Percentiles rank a stretch among this genome's conserved stretches.
phyloP scores from a whole-genome alignment of 371 early-diverging fungal genomes.

The Mortierella sp. region DNA sequence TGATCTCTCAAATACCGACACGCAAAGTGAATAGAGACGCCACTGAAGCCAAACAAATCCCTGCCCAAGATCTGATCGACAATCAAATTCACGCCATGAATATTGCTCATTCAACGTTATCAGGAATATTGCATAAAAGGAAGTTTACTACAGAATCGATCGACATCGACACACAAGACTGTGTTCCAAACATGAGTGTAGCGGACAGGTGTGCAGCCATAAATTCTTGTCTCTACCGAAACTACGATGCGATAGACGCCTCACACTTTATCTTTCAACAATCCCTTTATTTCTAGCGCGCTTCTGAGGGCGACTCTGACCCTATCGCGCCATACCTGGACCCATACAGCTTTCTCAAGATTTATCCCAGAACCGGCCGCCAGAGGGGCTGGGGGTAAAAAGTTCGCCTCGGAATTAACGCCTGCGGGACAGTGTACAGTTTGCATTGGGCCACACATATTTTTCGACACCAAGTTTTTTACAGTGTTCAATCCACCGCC shows the following conservation, averaged over 20 bases:
- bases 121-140: constrained; percentile 14
- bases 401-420: constrained; percentile 34
- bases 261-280: not conserved
- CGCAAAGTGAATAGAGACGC: too few relatives aligned
- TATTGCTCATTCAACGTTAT: constrained; percentile 7
- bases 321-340: constrained; percentile 44
- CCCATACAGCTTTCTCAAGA: constrained; percentile 37
- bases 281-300: constrained; percentile 16
- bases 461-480: constrained; percentile 50
- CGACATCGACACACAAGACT: constrained; percentile 24
- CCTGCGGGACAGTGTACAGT: constrained; percentile 37
- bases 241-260: too few relatives aligned
- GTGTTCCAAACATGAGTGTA: constrained; percentile 36
- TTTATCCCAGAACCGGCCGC: constrained; percentile 42
- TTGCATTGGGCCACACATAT: constrained; percentile 55
- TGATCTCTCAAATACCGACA: too few relatives aligned
- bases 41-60: too few relatives aligned
- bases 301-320: constrained; percentile 38
- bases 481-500: constrained; percentile 39
- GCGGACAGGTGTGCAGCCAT: constrained; percentile 39
- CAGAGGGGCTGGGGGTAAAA: constrained; percentile 36
- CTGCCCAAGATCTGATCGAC: too few relatives aligned
- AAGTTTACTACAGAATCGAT: constrained; percentile 12
- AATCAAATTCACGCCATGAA: too few relatives aligned
- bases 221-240: not conserved